Evolutionary conservation across 2,329 filamentous ascomycete species (phyloP).

Genomic region (Thielaviopsis cerberus): DNA sequence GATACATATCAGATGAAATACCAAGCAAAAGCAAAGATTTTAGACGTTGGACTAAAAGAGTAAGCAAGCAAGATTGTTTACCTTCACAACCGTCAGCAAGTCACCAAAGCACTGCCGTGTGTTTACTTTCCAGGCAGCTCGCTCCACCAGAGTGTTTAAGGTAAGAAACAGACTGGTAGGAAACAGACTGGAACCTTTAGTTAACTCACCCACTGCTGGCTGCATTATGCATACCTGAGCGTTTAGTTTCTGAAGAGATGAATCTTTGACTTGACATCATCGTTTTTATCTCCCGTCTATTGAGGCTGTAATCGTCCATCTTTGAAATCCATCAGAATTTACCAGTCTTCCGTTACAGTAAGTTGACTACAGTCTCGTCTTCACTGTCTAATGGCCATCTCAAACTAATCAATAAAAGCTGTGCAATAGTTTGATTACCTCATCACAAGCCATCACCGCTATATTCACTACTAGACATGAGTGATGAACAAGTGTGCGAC

Average conservation of each 20-base stretch:
- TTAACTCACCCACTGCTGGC: no score
- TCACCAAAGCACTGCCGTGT: no score
- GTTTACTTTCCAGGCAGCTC: no score
- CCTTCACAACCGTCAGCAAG: not conserved
- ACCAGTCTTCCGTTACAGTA: not conserved
- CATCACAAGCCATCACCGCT: not conserved
- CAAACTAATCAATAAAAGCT: not conserved
- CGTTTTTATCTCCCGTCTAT: no score
- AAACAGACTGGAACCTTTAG: no score
- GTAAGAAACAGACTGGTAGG: no score
- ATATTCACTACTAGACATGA: not conserved
- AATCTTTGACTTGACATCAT: no score
- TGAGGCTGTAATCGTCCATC: no score
- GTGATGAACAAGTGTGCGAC: not conserved
- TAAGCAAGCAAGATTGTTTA: not conserved
- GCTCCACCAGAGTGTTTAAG: no score
- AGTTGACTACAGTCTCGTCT: not conserved
- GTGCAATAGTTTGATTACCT: not conserved
- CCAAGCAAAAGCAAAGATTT: not conserved
- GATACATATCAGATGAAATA: not conserved
- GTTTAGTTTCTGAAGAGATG: no score
- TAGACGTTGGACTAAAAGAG: not conserved
- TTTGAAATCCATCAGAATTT: no score
- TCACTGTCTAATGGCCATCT: not conserved
- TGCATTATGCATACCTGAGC: no score